Evolutionary conservation across 1,284 basidiomycete species (phyloP).

Genomic region (Moesziomyces parantarcticus): DNA sequence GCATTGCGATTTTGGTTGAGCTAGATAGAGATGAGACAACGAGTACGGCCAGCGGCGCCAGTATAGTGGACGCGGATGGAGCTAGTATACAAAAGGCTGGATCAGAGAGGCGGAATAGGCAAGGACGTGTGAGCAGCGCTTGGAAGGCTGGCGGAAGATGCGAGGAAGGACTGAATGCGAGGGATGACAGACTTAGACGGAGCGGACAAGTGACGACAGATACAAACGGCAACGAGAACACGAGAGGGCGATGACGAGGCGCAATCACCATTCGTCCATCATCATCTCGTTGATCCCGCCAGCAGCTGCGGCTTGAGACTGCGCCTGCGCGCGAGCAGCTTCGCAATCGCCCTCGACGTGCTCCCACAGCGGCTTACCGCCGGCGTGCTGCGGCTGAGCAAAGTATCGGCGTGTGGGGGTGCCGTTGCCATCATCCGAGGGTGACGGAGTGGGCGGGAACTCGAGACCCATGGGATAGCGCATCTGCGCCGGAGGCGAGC

Average conservation of each 20-base stretch:
- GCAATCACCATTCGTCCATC: conserved; percentile 45
- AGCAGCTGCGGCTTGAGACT: conserved; percentile 2
- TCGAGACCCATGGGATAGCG: conserved; percentile 40
- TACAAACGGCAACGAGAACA: neutral
- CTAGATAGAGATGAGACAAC: neutral
- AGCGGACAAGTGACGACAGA: neutral
- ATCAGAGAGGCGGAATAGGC: neutral
- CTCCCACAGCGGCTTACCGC: conserved; percentile 37
- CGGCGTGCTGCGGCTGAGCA: conserved; percentile 20
- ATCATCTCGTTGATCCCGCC: conserved; percentile 44
- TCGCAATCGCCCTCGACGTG: conserved; percentile 42
- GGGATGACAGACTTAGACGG: neutral
- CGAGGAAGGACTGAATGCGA: neutral
- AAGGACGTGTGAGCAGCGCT: neutral
- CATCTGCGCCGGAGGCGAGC: conserved; percentile 37
- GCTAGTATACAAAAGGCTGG: neutral
- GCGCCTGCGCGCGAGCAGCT: conserved; percentile 13
- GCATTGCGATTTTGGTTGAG: neutral
- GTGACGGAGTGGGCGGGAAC: conserved; percentile 44
- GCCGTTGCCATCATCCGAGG: conserved; percentile 39
- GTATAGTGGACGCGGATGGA: neutral
- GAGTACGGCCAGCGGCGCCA: too few species aligned
- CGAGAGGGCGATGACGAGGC: neutral
- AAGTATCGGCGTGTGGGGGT: conserved; percentile 20
- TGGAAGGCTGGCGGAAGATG: neutral